Evolutionary conservation across 345 rosid species (phyloP), one percentile per base, ranked within the genome.

Genomic region (Eucalyptus polyanthemos): DNA sequence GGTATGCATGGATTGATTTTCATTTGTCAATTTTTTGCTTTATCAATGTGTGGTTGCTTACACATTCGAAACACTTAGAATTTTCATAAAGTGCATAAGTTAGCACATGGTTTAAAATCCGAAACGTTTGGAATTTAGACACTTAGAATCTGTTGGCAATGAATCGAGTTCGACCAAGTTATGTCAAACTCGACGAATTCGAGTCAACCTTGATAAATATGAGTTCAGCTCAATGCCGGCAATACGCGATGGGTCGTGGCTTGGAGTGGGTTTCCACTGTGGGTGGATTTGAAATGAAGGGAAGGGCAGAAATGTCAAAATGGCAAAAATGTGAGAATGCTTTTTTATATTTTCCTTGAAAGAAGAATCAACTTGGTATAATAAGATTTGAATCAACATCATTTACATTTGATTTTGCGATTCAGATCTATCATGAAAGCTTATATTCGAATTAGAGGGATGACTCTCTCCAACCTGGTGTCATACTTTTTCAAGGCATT

Each of bases 371-470:
- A 65, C 2, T n/a, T 14, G 37, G 37, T 31, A 5, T 27, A 60
- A 60, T 25, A 58, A 58, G 14, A 58, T 27, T 60, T 11, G n/a
- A 60, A 60, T 11, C 14, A 5, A 11, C 72, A 29, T 31, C 5
- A n/a, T 65, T 65, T 65, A 7, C 34, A 65, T 65, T 65, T 6
- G 37, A n/a, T 8, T 0, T 65, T 14, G 37, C 6, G 3, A 7
- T 7, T 24, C 1, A 0, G 10, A 14, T 65, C 37, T 0, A 65
- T n/a, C 2, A 4, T 4, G 10, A 65, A 29, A n/a, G 37, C 31
- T 15, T n/a, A 65, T 17, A 17, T 4, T 16, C 4, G 0, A 8
- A 65, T 15, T n/a, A 65, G 4, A 65, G 1, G 21, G 9, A 7
- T 3, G 76, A n/a, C 2, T 5, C 76, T 65, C 21, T n/a, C 21